phyloP scores from a whole-genome alignment of 1,284 basidiomycete species.

The Malassezia arunalokei region DNA sequence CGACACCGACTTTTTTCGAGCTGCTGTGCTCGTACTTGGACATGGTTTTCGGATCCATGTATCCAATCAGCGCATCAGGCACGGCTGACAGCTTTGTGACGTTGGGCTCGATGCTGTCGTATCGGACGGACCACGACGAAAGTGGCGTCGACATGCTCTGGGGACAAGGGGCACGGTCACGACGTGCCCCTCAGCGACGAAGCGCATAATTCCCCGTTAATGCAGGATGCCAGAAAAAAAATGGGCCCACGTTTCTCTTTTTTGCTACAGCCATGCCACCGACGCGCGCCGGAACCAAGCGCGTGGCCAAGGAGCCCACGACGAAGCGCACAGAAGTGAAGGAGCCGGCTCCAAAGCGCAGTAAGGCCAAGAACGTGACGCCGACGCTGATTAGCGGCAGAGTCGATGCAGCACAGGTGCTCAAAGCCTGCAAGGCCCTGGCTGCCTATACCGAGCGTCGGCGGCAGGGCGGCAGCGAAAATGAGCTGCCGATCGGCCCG shows the following conservation, averaged over 20 bases:
- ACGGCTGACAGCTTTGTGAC: background rate
- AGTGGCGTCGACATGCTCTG: slow-evolving; percentile 1
- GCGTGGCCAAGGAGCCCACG: background rate
- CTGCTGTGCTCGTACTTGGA: slow-evolving; percentile 7
- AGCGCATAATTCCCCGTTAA: no score
- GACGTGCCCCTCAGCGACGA: no score
- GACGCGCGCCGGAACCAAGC: background rate
- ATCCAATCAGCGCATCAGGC: slow-evolving; percentile 10
- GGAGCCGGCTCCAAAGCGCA: no score
- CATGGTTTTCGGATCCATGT: background rate
- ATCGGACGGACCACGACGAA: slow-evolving; percentile 3
- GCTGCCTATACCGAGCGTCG: slow-evolving; percentile 19
- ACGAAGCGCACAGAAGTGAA: background rate
- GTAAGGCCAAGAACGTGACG: background rate
- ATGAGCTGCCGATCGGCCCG: slow-evolving; percentile 22
- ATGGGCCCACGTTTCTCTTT: no score
- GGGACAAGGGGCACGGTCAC: no score
- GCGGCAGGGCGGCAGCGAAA: background rate
- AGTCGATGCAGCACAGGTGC: slow-evolving; percentile 25
- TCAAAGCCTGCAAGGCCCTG: slow-evolving; percentile 37
- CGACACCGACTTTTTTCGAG: background rate
- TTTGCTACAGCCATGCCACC: background rate
- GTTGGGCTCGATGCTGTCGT: slow-evolving; percentile 3
- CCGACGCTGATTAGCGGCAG: slow-evolving; percentile 14
- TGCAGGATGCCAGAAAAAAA: no score